Evolutionary conservation across 2,329 filamentous ascomycete species (phyloP), one percentile per base, ranked within the genome.

Genomic region (Hypoxylon sp.): DNA sequence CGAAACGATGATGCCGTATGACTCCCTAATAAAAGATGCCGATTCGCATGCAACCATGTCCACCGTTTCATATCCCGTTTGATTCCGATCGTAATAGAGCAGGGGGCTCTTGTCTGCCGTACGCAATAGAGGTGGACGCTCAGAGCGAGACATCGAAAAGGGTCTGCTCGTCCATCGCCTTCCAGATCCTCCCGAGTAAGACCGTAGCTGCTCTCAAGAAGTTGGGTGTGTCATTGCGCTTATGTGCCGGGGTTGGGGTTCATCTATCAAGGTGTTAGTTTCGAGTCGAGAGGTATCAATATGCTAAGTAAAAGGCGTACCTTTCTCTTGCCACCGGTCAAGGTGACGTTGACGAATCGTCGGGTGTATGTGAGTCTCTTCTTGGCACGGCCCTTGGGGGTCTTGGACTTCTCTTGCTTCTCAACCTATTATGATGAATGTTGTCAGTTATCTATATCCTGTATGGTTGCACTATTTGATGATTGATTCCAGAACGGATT

Each of bases 241-340:
- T 73, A 73, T 48, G 70, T 26, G 57, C 69, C 65, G 55, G 71
- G 71, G 69, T 72, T 73, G 68, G 71, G 71, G 70, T 73, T 73
- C 71, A 73, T 73, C 71, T 73, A 36, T 21, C n/a, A 7, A 8
- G 8, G 20, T 31, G 21, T 63, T 50, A 68, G 63, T 44, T 55
- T 47, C 3, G 4, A n/a, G 16, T 42, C 15, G n/a, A 8, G 15
- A n/a, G 8, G 2, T 5, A 4, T 13, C 25, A 2, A 11, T 5
- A 13, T 5, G 9, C 26, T 3, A 15, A 23, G 35, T 9, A 30
- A 12, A 40, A n/a, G n/a, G n/a, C 80, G 73, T 77, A 94, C 91
- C 91, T 97, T 97, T 79, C 93, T 85, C 92, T 97, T 97, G 81
- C 93, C 93, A 78, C 91, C 92, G 65, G 92, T 95, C 79, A 96